phyloP scores from a whole-genome alignment of 176 grass and related monocot genomes.

The Triticum timopheevii region DNA sequence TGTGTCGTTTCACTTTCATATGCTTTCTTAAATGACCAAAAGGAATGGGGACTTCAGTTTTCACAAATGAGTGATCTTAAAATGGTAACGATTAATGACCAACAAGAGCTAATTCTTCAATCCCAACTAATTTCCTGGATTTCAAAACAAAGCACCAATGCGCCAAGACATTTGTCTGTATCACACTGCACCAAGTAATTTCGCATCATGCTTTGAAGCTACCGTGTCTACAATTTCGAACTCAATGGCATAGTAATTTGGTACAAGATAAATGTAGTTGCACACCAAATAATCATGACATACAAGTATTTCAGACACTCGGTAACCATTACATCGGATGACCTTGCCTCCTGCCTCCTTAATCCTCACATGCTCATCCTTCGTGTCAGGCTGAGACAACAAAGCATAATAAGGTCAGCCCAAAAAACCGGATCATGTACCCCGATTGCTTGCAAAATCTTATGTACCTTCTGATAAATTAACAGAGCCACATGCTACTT shows the following conservation, averaged over 20 bases:
- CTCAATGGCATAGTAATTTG: neutral
- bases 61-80: too few species aligned
- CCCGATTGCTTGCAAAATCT: neutral
- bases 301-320: constrained; percentile 70
- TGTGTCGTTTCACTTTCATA: too few species aligned
- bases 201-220: too few species aligned
- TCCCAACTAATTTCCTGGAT: too few species aligned
- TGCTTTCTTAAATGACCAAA: too few species aligned
- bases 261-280: neutral
- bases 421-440: neutral
- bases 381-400: constrained; percentile 52
- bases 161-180: too few species aligned
- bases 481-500: constrained; percentile 44
- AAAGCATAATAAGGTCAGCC: neutral
- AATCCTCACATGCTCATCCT: constrained; percentile 56
- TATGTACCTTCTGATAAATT: constrained; percentile 60
- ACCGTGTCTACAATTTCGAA: too few species aligned
- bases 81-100: too few species aligned
- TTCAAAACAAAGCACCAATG: too few species aligned
- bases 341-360: constrained; percentile 59
- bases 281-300: constrained; percentile 70
- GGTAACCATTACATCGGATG: constrained; percentile 55
- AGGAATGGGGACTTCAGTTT: too few species aligned
- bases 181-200: too few species aligned
- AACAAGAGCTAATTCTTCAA: too few species aligned